Evolutionary conservation across 2,329 filamentous ascomycete genomes (phyloP).

Genomic region (Xylariaceae sp.): DNA sequence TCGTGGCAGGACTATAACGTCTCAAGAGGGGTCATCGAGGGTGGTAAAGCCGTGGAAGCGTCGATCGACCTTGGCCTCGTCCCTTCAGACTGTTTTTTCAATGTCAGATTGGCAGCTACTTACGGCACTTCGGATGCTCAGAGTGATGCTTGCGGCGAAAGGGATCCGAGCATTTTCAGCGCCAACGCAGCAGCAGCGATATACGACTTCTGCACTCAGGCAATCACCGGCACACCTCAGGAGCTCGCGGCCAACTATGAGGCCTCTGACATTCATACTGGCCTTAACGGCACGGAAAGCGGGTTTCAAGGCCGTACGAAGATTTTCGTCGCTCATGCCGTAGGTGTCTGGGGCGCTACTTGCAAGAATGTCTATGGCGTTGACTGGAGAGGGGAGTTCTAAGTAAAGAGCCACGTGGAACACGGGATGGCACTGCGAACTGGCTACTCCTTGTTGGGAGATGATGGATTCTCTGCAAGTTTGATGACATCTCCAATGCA

Average conservation of each 20-base stretch:
- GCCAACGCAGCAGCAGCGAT: neutral
- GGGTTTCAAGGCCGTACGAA: neutral
- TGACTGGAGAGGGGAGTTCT: neutral
- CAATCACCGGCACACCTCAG: neutral
- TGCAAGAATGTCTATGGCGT: neutral
- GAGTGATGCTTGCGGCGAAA: neutral
- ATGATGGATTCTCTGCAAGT: neutral
- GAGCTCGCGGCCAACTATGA: neutral
- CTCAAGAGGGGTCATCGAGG: neutral
- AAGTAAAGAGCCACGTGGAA: neutral
- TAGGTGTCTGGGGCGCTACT: neutral
- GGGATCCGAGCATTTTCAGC: neutral
- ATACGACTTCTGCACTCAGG: neutral
- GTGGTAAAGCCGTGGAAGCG: neutral
- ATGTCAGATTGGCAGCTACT: neutral
- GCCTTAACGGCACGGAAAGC: neutral
- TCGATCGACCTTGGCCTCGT: neutral
- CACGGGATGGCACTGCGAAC: neutral
- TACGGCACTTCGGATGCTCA: neutral
- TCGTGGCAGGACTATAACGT: neutral
- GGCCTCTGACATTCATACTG: neutral
- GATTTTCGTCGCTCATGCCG: neutral
- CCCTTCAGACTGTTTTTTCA: neutral
- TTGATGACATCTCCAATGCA: neutral
- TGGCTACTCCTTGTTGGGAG: neutral